Conservation (phyloP, 2,329 filamentous ascomycete species). For the Monilinia aucupariae region DNA sequence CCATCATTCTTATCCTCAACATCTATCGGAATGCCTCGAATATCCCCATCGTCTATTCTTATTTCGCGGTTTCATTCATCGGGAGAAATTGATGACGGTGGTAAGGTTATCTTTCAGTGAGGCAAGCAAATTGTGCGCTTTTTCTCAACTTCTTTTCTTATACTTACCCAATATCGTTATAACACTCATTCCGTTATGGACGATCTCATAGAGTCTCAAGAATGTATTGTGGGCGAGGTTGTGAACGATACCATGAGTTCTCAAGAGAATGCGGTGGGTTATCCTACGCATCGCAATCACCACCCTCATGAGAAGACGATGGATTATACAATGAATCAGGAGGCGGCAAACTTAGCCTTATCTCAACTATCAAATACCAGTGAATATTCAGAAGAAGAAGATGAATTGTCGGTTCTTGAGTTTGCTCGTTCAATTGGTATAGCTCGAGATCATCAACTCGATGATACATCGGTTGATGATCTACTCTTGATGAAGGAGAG, state of each 20-base stretch:
- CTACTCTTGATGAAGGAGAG: slow-evolving; percentile 20
- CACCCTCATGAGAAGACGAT: neutral
- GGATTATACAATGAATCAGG: neutral
- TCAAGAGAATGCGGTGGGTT: neutral
- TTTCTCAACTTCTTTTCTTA: neutral
- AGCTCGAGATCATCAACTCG: slow-evolving; percentile 25
- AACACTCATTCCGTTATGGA: neutral
- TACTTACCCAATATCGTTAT: neutral
- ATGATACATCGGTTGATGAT: slow-evolving; percentile 20
- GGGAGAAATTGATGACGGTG: neutral
- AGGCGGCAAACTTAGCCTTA: neutral
- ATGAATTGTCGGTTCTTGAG: slow-evolving; percentile 26
- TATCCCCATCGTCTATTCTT: neutral
- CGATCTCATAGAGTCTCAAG: neutral
- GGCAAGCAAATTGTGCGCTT: neutral
- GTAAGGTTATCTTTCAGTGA: neutral
- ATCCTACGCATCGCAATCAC: neutral
- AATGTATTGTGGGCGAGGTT: neutral
- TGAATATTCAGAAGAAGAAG: slow-evolving; percentile 13
- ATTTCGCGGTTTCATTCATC: neutral
- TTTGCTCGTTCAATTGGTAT: slow-evolving; percentile 32
- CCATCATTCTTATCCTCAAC: neutral
- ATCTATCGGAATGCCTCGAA: no score
- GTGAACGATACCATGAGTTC: neutral
- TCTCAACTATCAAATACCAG: slow-evolving; percentile 1